phyloP scores from a whole-genome alignment of 257 asterid genomes.

The Forsythia suspensa region DNA sequence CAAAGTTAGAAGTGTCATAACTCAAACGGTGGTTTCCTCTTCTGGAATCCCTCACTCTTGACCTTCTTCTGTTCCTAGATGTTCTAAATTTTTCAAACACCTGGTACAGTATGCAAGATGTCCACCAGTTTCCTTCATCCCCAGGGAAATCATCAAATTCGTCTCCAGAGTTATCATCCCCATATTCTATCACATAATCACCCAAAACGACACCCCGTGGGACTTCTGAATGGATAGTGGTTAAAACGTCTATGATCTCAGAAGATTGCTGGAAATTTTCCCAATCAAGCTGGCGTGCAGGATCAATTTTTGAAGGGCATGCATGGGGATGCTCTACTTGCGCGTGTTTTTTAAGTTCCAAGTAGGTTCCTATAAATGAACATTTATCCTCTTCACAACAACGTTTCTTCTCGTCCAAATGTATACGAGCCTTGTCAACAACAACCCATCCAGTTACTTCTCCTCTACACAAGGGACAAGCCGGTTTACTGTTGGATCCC shows the following conservation, averaged over 20 bases:
- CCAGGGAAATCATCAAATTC: slow-evolving; percentile 67
- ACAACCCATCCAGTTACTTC: slow-evolving; percentile 79
- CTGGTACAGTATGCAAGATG: slow-evolving; percentile 76
- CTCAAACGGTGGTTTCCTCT: slow-evolving; percentile 58
- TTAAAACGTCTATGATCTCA: slow-evolving; percentile 77
- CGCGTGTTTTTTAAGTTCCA: slow-evolving; percentile 72
- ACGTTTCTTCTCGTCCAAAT: slow-evolving; percentile 65
- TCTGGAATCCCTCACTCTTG: slow-evolving; percentile 64
- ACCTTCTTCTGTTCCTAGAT: slow-evolving; percentile 76
- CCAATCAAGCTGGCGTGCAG: slow-evolving; percentile 87
- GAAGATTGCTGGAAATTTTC: slow-evolving; percentile 87
- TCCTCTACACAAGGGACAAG: slow-evolving; percentile 86
- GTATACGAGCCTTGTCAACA: slow-evolving; percentile 56
- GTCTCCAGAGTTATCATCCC: slow-evolving; percentile 76
- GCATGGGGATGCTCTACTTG: slow-evolving; percentile 75
- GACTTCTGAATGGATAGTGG: slow-evolving; percentile 79
- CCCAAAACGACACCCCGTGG: slow-evolving; percentile 88
- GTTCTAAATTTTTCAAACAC: slow-evolving; percentile 70
- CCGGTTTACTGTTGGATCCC: slow-evolving; percentile 45
- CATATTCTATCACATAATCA: slow-evolving; percentile 89
- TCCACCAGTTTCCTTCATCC: slow-evolving; percentile 83
- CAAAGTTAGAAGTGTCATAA: slow-evolving; percentile 69
- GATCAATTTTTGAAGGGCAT: slow-evolving; percentile 75
- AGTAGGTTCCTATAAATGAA: slow-evolving; percentile 55
- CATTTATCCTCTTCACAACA: slow-evolving; percentile 77